Percentiles rank a stretch among this genome's conserved stretches.
These are phyloP conservation scores for Micractinium sp. DNA, from an alignment of 139 green algal species.

Conservation along the genomic window DNA sequence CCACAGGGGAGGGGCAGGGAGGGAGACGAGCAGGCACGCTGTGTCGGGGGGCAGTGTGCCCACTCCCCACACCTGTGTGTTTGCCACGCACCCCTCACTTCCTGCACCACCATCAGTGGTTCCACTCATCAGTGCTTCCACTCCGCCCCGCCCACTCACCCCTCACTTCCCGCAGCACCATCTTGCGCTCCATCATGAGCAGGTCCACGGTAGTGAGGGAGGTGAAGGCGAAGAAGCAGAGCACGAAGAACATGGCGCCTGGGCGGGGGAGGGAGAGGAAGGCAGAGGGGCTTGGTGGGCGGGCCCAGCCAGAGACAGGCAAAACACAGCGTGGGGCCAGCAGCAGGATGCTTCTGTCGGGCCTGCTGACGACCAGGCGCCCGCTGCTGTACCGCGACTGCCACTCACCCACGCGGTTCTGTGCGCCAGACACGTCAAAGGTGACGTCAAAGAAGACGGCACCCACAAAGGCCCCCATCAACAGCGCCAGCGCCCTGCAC, in stretches of 20 bases:
- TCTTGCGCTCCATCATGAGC: slow-evolving; percentile 63
- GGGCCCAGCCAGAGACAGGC: too few species aligned
- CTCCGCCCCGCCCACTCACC: slow-evolving; percentile 26
- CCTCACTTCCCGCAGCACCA: slow-evolving; percentile 61
- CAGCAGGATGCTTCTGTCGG: too few species aligned
- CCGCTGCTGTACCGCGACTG: too few species aligned
- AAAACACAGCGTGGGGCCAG: too few species aligned
- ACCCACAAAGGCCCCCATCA: slow-evolving; percentile 71
- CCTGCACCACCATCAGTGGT: too few species aligned
- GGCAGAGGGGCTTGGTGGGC: not conserved
- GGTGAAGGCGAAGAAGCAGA: slow-evolving; percentile 82
- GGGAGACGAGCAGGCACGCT: too few species aligned
- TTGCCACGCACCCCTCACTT: too few species aligned
- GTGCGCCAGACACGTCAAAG: slow-evolving; percentile 63
- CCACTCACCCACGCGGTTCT: slow-evolving; percentile 63
- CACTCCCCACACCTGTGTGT: too few species aligned
- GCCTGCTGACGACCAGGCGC: too few species aligned
- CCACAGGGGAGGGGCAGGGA: not conserved
- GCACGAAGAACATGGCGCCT: slow-evolving; percentile 82
- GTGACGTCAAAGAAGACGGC: slow-evolving; percentile 71
- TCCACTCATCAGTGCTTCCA: too few species aligned
- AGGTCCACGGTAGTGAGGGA: slow-evolving; percentile 76
- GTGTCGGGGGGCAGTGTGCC: too few species aligned
- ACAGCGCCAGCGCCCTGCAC: slow-evolving; percentile 43
- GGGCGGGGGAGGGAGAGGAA: slow-evolving; percentile 20